Conservation (phyloP, 106 monocot species). For the Dendrobium officinale region DNA sequence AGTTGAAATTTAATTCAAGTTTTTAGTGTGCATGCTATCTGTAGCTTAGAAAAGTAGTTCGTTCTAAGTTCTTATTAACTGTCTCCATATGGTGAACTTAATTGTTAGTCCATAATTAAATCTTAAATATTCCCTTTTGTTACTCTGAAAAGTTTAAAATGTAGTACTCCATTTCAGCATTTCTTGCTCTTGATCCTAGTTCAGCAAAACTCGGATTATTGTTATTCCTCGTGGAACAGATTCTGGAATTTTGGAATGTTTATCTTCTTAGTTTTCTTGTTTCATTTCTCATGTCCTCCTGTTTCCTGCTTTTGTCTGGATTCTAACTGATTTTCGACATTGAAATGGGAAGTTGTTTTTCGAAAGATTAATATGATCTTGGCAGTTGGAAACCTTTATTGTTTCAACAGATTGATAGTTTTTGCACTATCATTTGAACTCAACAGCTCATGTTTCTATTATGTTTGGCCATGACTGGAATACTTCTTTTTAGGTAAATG, state of each 20-base stretch:
- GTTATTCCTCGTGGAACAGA: not conserved
- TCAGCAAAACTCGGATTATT: not conserved
- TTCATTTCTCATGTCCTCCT: not conserved
- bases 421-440: not conserved
- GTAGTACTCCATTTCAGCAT: not conserved
- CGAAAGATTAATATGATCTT: not conserved
- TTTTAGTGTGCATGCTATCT: not conserved
- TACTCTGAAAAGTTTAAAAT: not conserved
- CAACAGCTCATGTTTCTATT: not conserved
- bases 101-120: not conserved
- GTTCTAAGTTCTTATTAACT: not conserved
- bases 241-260: not conserved
- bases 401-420: not conserved
- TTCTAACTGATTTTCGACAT: not conserved
- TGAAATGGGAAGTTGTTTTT: not conserved
- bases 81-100: not conserved
- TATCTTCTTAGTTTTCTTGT: not conserved
- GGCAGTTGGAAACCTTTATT: not conserved
- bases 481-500: constrained; percentile 56
- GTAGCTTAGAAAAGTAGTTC: not conserved
- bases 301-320: not conserved
- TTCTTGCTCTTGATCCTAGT: not conserved
- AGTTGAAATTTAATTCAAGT: not conserved
- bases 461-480: not conserved
- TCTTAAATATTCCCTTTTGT: not conserved